These are phyloP conservation scores for Diversispora epigaea DNA, from an alignment of 192 early-diverging fungal species.

Conservation along the genomic window DNA sequence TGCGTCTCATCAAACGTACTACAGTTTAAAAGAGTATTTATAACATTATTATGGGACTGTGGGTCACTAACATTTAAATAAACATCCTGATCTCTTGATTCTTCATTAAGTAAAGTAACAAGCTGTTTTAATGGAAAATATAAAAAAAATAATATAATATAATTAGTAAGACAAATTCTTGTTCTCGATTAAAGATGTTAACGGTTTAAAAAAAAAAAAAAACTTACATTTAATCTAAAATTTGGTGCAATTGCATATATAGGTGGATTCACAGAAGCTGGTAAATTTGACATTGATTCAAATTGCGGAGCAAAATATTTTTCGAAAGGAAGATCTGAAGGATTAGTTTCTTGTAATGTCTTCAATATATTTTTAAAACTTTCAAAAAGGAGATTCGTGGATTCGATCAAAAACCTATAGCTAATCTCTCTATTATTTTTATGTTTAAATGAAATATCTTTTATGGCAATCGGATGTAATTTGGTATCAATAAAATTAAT, in stretches of 20 bases:
- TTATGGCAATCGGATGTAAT: conserved; percentile 31
- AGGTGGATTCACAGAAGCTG: conserved; percentile 32
- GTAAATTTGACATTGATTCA: not conserved
- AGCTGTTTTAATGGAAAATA: too few species aligned
- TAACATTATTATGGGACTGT: not conserved
- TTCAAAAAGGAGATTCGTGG: conserved; percentile 38
- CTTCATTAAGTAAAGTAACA: not conserved
- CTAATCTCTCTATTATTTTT: not conserved
- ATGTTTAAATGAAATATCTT: conserved; percentile 11
- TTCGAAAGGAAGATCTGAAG: conserved; percentile 41
- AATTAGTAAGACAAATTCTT: too few species aligned
- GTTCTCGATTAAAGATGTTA: too few species aligned
- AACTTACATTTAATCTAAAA: conserved; percentile 34
- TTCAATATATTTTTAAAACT: conserved; percentile 41
- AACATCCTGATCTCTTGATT: conserved; percentile 11
- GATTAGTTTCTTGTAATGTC: conserved; percentile 36
- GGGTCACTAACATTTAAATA: conserved; percentile 22
- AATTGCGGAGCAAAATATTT: conserved; percentile 40
- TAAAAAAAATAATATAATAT: too few species aligned
- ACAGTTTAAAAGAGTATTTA: conserved; percentile 6
- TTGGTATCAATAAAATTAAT: conserved; percentile 38
- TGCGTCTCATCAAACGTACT: conserved; percentile 54
- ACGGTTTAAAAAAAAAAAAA: too few species aligned
- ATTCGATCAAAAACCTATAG: conserved; percentile 42
- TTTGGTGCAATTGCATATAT: conserved; percentile 40